phyloP scores from a whole-genome alignment of 495 filamentous ascomycete genomes.

The Aspergillus bridgeri region DNA sequence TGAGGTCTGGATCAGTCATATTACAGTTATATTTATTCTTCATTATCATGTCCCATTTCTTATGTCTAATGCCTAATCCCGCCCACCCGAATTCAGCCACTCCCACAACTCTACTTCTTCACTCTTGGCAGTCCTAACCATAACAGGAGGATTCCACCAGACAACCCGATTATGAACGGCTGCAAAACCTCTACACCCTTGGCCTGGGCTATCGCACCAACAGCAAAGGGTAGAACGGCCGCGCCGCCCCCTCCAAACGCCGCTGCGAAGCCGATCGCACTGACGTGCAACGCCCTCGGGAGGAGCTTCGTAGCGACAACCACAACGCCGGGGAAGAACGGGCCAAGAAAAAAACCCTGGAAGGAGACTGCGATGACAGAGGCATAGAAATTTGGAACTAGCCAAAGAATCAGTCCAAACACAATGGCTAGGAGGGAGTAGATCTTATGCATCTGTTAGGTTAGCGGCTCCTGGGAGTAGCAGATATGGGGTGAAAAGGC shows the following conservation, averaged over 20 bases:
- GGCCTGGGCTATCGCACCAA: slow-evolving; percentile 77
- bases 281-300: slow-evolving; percentile 73
- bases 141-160: slow-evolving; percentile 53
- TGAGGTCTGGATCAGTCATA: too few species aligned
- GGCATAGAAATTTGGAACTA: slow-evolving; percentile 69
- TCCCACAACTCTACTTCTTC: background rate
- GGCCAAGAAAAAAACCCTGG: slow-evolving; percentile 68
- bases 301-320: slow-evolving; percentile 79
- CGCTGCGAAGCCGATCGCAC: slow-evolving; percentile 76
- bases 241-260: slow-evolving; percentile 78
- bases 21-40: too few species aligned
- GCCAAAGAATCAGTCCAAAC: slow-evolving; percentile 60
- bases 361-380: slow-evolving; percentile 66
- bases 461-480: too few species aligned
- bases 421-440: slow-evolving; percentile 52
- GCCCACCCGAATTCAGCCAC: too few species aligned
- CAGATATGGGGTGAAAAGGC: background rate
- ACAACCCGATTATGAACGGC: slow-evolving; percentile 69
- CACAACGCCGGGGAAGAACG: slow-evolving; percentile 69
- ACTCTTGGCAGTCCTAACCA: slow-evolving; percentile 48
- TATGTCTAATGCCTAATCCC: background rate
- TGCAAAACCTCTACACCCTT: slow-evolving; percentile 78
- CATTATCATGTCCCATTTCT: too few species aligned
- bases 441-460: slow-evolving; percentile 19
- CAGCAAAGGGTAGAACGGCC: slow-evolving; percentile 78